These are phyloP conservation scores for Polychytrium aggregatum DNA, from an alignment of 192 early-diverging fungal genomes.

Conservation along the genomic window DNA sequence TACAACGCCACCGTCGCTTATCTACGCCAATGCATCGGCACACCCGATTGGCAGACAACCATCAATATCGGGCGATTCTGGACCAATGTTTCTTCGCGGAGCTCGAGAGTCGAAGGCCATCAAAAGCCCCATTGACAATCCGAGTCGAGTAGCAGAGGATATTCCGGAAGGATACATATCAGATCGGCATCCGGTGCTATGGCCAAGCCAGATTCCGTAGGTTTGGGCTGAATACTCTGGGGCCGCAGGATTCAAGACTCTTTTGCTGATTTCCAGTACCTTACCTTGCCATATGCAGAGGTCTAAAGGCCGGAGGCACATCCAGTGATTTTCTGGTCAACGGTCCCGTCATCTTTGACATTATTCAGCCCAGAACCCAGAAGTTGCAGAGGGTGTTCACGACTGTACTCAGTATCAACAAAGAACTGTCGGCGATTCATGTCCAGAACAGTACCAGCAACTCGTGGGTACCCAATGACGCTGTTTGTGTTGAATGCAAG, in stretches of 20 bases:
- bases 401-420: slow-evolving; percentile 35
- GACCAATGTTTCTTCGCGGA: too few species aligned
- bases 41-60: too few species aligned
- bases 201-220: slow-evolving; percentile 35
- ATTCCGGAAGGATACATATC: slow-evolving; percentile 29
- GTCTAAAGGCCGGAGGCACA: slow-evolving; percentile 14
- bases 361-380: slow-evolving; percentile 37
- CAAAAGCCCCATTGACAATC: neutral
- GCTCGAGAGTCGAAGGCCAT: too few species aligned
- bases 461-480: slow-evolving; percentile 2
- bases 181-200: slow-evolving; percentile 39
- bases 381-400: slow-evolving; percentile 32
- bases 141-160: slow-evolving; percentile 4
- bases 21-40: too few species aligned
- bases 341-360: slow-evolving; percentile 43
- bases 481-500: neutral
- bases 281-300: slow-evolving; percentile 8
- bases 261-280: too few species aligned
- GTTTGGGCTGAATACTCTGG: slow-evolving; percentile 8
- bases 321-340: slow-evolving; percentile 38
- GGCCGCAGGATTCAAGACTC: neutral
- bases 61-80: too few species aligned
- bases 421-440: slow-evolving; percentile 35
- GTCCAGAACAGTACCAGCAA: slow-evolving; percentile 29
- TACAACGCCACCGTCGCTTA: too few species aligned